These are phyloP conservation scores for Yamadazyma trypodendri DNA, from an alignment of 1,139 yeast genomes.

Conservation along the genomic window DNA sequence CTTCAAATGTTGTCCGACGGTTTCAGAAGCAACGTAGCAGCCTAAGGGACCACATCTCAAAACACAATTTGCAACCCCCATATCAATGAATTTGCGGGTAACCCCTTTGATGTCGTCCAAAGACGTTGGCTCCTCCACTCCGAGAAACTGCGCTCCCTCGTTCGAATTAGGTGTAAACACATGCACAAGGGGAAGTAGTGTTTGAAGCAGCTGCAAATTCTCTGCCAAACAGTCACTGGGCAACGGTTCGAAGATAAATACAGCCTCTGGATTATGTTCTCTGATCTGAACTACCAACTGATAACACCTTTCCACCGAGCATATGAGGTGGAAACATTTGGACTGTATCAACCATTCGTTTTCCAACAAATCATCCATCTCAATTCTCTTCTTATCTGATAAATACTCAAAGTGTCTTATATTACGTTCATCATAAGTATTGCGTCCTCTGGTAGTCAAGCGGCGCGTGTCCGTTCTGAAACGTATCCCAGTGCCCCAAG, in stretches of 20 bases:
- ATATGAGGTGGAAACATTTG: conserved; percentile 65
- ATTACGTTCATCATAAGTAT: conserved; percentile 64
- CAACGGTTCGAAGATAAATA: conserved; percentile 80
- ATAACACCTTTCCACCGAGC: conserved; percentile 63
- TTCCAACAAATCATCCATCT: conserved; percentile 53
- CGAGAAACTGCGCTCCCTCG: conserved; percentile 55
- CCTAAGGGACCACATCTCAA: conserved; percentile 75
- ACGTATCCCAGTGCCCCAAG: conserved; percentile 64
- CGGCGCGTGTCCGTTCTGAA: conserved; percentile 53
- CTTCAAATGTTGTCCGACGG: conserved; percentile 47
- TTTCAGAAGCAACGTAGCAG: conserved; percentile 34
- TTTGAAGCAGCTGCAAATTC: conserved; percentile 38
- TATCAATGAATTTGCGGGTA: conserved; percentile 35
- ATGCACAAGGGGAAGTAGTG: conserved; percentile 48
- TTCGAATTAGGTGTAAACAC: conserved; percentile 81
- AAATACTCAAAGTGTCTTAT: conserved; percentile 45
- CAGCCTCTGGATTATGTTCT: conserved; percentile 28
- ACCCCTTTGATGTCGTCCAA: conserved; percentile 28
- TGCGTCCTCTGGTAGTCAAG: conserved; percentile 79
- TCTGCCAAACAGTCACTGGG: conserved; percentile 69
- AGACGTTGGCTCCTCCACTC: conserved; percentile 13
- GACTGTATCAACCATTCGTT: conserved; percentile 37
- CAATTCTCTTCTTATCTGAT: conserved; percentile 66
- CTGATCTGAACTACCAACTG: conserved; percentile 41
- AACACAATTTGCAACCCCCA: conserved; percentile 45